These are phyloP conservation scores for Ophiocordyceps camponoti-rufipedis DNA, from an alignment of 2,329 filamentous ascomycete species.

Conservation along the genomic window DNA sequence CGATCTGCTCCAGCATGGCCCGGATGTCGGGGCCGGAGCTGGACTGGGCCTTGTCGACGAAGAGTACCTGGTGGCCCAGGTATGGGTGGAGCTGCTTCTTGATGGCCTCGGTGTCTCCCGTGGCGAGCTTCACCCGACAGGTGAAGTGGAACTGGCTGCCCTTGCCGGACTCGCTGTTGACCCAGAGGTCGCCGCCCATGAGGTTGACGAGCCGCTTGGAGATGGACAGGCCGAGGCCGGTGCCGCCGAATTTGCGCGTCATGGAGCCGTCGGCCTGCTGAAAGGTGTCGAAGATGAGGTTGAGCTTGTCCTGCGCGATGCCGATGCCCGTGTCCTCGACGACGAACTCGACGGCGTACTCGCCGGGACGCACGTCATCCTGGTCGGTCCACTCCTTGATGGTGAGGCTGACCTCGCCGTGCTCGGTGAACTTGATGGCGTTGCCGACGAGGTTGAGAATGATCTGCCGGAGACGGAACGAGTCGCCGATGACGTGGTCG, in stretches of 20 bases:
- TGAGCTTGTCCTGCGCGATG: slow-evolving; percentile 86
- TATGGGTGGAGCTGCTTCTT: slow-evolving; percentile 78
- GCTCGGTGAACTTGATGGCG: slow-evolving; percentile 96
- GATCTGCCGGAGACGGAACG: slow-evolving; percentile 89
- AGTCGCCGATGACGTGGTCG: slow-evolving; percentile 89
- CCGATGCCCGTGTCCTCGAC: slow-evolving; percentile 95
- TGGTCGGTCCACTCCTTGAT: slow-evolving; percentile 52
- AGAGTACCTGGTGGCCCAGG: slow-evolving; percentile 77
- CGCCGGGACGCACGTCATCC: slow-evolving; percentile 45
- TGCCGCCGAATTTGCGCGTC: slow-evolving; percentile 88
- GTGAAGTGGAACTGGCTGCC: slow-evolving; percentile 96
- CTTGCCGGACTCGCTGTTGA: slow-evolving; percentile 77
- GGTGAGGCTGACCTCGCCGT: slow-evolving; percentile 88
- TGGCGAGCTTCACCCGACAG: slow-evolving; percentile 71
- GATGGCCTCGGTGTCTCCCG: slow-evolving; percentile 60
- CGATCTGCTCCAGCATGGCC: slow-evolving; percentile 59
- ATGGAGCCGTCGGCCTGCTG: slow-evolving; percentile 96
- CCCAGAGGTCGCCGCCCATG: slow-evolving; percentile 95
- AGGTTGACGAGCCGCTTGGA: slow-evolving; percentile 88
- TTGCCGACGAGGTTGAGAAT: slow-evolving; percentile 96
- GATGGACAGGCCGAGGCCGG: slow-evolving; percentile 83
- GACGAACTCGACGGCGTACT: slow-evolving; percentile 90
- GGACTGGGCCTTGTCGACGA: slow-evolving; percentile 82
- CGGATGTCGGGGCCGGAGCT: slow-evolving; percentile 59
- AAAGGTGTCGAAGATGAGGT: slow-evolving; percentile 97